Conservation (phyloP, 2,329 filamentous ascomycete species). For the Sarocladium oryzae region DNA sequence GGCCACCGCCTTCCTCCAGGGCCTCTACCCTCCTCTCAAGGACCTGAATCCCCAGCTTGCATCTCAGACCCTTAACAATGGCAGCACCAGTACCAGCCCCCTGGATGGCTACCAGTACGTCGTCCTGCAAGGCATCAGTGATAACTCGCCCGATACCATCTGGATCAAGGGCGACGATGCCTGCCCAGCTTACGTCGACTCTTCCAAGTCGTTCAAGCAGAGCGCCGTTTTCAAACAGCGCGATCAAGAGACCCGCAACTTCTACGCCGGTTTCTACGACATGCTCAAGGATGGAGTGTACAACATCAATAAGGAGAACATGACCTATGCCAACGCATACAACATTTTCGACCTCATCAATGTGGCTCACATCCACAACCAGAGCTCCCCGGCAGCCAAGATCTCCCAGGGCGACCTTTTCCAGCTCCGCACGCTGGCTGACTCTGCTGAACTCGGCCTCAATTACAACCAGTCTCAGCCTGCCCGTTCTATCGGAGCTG, state of each 20-base stretch:
- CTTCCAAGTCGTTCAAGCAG: slow-evolving; percentile 21
- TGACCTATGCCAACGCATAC: slow-evolving; percentile 29
- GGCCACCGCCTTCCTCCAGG: slow-evolving; percentile 29
- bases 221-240: slow-evolving; percentile 21
- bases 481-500: slow-evolving; percentile 23
- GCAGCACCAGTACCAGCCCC: slow-evolving; percentile 20
- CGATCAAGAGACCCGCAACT: slow-evolving; percentile 21
- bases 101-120: slow-evolving; percentile 30
- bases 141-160: slow-evolving; percentile 26
- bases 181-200: slow-evolving; percentile 22
- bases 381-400: slow-evolving; percentile 22
- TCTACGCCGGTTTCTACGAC: slow-evolving; percentile 24
- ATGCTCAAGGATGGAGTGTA: slow-evolving; percentile 22
- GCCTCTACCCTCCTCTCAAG: slow-evolving; percentile 26
- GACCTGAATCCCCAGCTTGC: slow-evolving; percentile 20
- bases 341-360: slow-evolving; percentile 30
- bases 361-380: slow-evolving; percentile 27
- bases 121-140: slow-evolving; percentile 22
- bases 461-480: slow-evolving; percentile 25
- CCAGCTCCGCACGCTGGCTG: slow-evolving; percentile 26
- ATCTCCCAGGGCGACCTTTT: slow-evolving; percentile 25
- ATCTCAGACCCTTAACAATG: slow-evolving; percentile 24
- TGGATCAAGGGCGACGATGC: slow-evolving; percentile 31
- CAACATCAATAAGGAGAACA: slow-evolving; percentile 22
- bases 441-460: slow-evolving; percentile 24